These are phyloP conservation scores for Pelargonium myrrhifolium DNA, from an alignment of 441 rosid genomes.

Conservation along the genomic window DNA sequence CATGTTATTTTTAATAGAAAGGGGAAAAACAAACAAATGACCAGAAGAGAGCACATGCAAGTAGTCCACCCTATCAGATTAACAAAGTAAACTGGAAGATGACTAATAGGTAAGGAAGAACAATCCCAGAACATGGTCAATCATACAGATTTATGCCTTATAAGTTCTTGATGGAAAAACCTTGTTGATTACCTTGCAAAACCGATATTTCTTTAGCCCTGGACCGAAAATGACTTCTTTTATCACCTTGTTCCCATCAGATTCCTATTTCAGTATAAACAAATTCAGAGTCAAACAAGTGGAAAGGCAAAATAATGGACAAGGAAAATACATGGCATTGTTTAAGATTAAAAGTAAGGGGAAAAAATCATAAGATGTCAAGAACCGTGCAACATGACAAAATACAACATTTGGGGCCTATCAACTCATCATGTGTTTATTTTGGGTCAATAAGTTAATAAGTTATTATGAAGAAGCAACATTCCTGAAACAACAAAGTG, in stretches of 20 bases:
- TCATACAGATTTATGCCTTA: background rate
- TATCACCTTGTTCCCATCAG: slow-evolving; percentile 63
- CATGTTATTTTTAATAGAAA: background rate
- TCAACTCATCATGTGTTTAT: background rate
- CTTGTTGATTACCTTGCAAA: slow-evolving; percentile 55
- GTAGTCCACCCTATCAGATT: too few species aligned
- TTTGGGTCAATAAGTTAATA: background rate
- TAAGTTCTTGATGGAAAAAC: slow-evolving; percentile 4
- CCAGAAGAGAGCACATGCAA: background rate
- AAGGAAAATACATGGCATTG: background rate
- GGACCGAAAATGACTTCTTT: slow-evolving; percentile 61
- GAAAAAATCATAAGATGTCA: background rate
- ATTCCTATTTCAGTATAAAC: slow-evolving; percentile 35
- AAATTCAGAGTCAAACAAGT: slow-evolving; percentile 3
- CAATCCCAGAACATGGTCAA: background rate
- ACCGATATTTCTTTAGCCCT: slow-evolving; percentile 61
- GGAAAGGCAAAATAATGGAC: background rate
- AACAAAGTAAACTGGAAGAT: too few species aligned
- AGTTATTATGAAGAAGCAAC: background rate
- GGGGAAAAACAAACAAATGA: background rate
- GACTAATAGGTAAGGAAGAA: background rate
- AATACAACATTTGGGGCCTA: background rate
- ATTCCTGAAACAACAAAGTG: background rate
- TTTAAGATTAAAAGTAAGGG: background rate
- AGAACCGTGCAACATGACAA: background rate